These are phyloP conservation scores for Gastrolobium bilobum DNA, from an alignment of 306 rosid species.

Conservation along the genomic window DNA sequence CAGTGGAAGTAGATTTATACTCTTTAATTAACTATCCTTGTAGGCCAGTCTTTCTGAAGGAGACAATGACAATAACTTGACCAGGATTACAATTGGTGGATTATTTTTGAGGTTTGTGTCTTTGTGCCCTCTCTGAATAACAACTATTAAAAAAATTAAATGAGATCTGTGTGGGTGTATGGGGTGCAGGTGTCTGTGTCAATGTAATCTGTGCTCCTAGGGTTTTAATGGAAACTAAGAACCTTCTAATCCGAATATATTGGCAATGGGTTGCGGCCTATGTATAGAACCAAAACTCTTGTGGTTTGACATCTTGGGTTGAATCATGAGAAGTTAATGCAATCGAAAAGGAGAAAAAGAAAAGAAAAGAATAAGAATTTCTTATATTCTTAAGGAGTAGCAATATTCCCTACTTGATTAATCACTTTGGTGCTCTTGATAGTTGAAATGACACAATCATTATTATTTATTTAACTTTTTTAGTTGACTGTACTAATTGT, in stretches of 20 bases:
- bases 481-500: not conserved
- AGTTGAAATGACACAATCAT: constrained; percentile 9
- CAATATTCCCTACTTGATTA: constrained; percentile 20
- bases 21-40: constrained; percentile 52
- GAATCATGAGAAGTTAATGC: constrained; percentile 44
- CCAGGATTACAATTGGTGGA: constrained; percentile 86
- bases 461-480: constrained; percentile 1
- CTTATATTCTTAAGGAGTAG: constrained; percentile 29
- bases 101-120: constrained; percentile 77
- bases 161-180: constrained; percentile 32
- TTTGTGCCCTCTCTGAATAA: constrained; percentile 42
- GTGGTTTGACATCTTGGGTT: constrained; percentile 37
- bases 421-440: constrained; percentile 35
- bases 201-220: constrained; percentile 30
- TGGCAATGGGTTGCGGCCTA: constrained; percentile 34
- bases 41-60: constrained; percentile 93
- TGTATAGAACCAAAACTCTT: constrained; percentile 9
- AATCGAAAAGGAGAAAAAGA: constrained; percentile 26
- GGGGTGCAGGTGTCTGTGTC: constrained; percentile 28
- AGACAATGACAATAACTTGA: constrained; percentile 81
- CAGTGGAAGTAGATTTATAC: constrained; percentile 42
- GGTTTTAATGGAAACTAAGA: constrained; percentile 29
- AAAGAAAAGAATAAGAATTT: constrained; percentile 32
- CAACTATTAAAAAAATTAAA: constrained; percentile 25
- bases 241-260: constrained; percentile 35